Percentiles rank a stretch among this genome's conserved stretches.
These are phyloP conservation scores for Claviceps sp. DNA, from an alignment of 2,329 filamentous ascomycete species.

Conservation along the genomic window DNA sequence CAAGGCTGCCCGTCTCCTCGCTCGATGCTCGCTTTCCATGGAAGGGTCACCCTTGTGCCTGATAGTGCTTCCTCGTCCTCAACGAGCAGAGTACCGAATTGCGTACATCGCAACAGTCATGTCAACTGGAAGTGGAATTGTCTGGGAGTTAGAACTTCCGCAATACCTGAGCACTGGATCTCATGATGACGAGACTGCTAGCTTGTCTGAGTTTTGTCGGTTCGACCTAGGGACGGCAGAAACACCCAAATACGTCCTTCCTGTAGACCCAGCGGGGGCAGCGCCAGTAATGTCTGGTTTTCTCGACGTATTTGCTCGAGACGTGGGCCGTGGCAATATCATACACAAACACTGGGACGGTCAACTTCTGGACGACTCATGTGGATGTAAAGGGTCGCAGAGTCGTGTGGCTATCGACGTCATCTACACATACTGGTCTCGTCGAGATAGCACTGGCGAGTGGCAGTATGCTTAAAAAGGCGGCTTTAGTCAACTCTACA, in stretches of 20 bases:
- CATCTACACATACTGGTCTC: slow-evolving; percentile 67
- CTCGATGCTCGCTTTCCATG: slow-evolving; percentile 36
- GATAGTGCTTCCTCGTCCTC: slow-evolving; percentile 55
- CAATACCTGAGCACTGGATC: slow-evolving; percentile 21
- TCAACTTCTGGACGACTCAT: slow-evolving; percentile 77
- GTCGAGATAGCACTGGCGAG: slow-evolving; percentile 62
- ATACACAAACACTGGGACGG: slow-evolving; percentile 59
- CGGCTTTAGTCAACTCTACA: slow-evolving; percentile 63
- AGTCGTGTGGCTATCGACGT: slow-evolving; percentile 73
- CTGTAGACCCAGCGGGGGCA: slow-evolving; percentile 76
- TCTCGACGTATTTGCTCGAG: slow-evolving; percentile 72
- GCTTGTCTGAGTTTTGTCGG: slow-evolving; percentile 51
- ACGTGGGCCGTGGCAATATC: slow-evolving; percentile 81
- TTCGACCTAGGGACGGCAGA: slow-evolving; percentile 52
- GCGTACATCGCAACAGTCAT: slow-evolving; percentile 73
- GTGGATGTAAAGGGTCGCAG: slow-evolving; percentile 45
- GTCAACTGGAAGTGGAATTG: slow-evolving; percentile 63
- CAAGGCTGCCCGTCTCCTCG: slow-evolving; percentile 42
- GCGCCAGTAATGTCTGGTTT: slow-evolving; percentile 60
- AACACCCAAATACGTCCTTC: slow-evolving; percentile 55
- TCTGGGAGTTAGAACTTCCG: slow-evolving; percentile 67
- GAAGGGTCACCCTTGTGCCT: slow-evolving; percentile 67
- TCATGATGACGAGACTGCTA: slow-evolving; percentile 11
- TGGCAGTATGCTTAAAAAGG: slow-evolving; percentile 76
- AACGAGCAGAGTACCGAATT: slow-evolving; percentile 40